These are phyloP conservation scores for Heterococcus sp. DNA, from an alignment of 108 stramenopile species.

Conservation along the genomic window DNA sequence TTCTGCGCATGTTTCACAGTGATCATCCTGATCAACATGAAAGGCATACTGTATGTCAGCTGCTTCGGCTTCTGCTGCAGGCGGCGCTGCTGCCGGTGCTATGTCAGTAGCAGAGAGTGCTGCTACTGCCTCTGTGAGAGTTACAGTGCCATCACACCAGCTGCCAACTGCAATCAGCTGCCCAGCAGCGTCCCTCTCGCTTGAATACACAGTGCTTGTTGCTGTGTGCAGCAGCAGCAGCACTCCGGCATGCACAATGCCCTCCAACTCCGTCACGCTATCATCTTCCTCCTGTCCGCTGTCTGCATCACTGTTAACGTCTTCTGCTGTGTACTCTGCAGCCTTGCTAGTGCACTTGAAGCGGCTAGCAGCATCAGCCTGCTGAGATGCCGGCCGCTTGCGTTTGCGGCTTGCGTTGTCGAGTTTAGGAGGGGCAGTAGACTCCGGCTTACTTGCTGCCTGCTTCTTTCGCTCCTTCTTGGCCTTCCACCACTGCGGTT, in stretches of 20 bases:
- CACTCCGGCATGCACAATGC: background rate
- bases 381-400: background rate
- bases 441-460: background rate
- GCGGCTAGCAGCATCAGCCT: no score
- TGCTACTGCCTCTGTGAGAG: background rate
- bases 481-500: no score
- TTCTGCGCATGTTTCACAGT: conserved; percentile 85
- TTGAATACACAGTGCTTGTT: background rate
- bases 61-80: background rate
- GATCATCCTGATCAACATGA: conserved; percentile 60
- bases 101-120: background rate
- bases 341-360: background rate
- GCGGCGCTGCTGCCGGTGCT: background rate
- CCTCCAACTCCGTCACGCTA: background rate
- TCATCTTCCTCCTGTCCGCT: background rate
- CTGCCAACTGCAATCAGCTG: background rate
- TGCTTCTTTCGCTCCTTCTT: background rate
- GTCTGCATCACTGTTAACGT: background rate
- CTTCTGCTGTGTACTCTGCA: background rate
- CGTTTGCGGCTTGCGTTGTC: background rate
- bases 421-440: no score
- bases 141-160: background rate
- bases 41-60: background rate
- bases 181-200: background rate
- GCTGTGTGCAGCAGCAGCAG: background rate